phyloP scores from a whole-genome alignment of 257 asterid species.

The Solanum etuberosum region DNA sequence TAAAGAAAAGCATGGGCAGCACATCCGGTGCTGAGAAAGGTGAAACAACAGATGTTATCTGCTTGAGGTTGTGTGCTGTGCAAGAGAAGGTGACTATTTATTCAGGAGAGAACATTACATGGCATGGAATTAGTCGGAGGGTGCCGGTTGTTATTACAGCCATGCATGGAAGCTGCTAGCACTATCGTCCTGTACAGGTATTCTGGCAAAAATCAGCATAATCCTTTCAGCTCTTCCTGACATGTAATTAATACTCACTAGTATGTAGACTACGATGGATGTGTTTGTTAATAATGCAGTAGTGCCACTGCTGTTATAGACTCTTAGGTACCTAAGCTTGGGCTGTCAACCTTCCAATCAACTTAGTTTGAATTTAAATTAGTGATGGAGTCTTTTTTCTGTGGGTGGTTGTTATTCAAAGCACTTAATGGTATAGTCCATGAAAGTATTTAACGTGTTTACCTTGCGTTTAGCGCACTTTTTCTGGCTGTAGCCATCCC shows the following conservation, averaged over 20 bases:
- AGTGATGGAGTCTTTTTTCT: background rate
- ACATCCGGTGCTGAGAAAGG: conserved; percentile 26
- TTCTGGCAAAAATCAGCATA: conserved; percentile 15
- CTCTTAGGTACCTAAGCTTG: background rate
- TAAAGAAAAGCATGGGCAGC: conserved; percentile 28
- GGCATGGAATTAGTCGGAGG: conserved; percentile 24
- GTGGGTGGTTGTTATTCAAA: background rate
- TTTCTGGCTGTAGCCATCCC: background rate
- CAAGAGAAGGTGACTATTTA: background rate
- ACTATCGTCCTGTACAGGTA: conserved; percentile 16
- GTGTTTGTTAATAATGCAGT: background rate
- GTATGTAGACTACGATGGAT: background rate
- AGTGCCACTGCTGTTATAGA: background rate
- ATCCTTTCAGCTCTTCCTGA: conserved; percentile 25
- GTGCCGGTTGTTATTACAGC: conserved; percentile 6
- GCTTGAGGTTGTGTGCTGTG: conserved; percentile 10
- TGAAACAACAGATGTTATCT: conserved; percentile 18
- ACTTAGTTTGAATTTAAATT: background rate
- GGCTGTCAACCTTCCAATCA: background rate
- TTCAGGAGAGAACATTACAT: conserved; percentile 16
- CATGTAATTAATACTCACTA: conserved; percentile 25
- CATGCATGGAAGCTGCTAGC: conserved; percentile 16
- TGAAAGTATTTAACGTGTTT: background rate
- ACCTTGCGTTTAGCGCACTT: background rate
- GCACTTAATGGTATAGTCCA: background rate